Base-by-base conservation (phyloP, 2,329 filamentous ascomycete genomes). In the Cordyceps cicadae region DNA sequence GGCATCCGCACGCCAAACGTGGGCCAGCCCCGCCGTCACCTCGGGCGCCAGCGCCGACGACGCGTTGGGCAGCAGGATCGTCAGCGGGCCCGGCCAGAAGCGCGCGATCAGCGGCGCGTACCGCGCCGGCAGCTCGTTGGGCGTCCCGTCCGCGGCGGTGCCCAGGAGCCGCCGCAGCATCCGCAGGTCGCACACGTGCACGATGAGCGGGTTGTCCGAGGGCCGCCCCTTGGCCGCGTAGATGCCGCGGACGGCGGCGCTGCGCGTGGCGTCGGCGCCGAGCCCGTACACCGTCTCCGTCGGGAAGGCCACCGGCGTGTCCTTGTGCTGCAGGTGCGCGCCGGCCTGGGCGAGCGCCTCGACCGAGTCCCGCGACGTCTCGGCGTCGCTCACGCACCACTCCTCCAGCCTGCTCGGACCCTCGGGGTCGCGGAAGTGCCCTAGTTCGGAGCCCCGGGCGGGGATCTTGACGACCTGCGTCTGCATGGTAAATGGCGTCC, bases 231-330 rank as follows among this genome's bases (percentile, higher is more conserved):
- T 99, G 57, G 90, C 92, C 24, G 84, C 81, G 73, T 94, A 99
- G 66, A 99, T 99, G n/a, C 92, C 92, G 69, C 82, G 86, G 7
- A 97, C 93, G 2, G 93, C 89, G 26, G 77, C 79, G 68, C 87
- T 91, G 67, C 91, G 84, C 29, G 92, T 97, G 12, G 94, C 94
- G 76, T 97, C 94, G 15, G 94, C 94, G n/a, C 92, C 94, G 8
- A 99, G 81, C 0, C 94, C 94, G 71, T 99, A 99, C 0, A 99
- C 94, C 0, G 94, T 99, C 76, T 99, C 94, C 0, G 94, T 99
- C 0, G 94, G 94, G 71, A 99, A 99, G 1, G 90, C 94, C 53
- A 99, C 91, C 5, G 94, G 94, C 3, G 82, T 81, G 70, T 90
- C 81, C 56, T 81, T 86, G 19, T 79, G 79, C 56, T 79, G 82